These are phyloP conservation scores for Elsinoe fawcettii DNA, from an alignment of 2,329 filamentous ascomycete species.

Conservation along the genomic window DNA sequence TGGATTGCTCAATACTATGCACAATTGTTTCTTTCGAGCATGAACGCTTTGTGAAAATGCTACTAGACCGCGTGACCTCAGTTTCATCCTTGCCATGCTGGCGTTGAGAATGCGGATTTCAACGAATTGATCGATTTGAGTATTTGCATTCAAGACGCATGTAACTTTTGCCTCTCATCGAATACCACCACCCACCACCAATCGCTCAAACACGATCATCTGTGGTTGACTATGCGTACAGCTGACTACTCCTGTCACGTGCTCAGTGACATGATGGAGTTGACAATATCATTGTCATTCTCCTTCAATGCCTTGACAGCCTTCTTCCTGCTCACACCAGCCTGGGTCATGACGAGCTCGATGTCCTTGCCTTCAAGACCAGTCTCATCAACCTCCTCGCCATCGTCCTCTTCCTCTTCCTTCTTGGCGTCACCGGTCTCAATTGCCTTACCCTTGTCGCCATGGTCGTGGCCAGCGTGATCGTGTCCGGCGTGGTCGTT, in stretches of 20 bases:
- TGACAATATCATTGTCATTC: slow-evolving; percentile 99
- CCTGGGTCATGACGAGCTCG: slow-evolving; percentile 97
- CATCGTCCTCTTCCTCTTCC: slow-evolving; percentile 77
- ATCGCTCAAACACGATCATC: background rate
- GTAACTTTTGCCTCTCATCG: background rate
- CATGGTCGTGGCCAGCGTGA: slow-evolving; percentile 65
- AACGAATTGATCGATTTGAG: background rate
- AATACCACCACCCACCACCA: background rate
- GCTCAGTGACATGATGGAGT: slow-evolving; percentile 95
- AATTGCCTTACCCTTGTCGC: slow-evolving; percentile 65
- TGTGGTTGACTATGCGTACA: background rate
- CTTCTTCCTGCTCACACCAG: slow-evolving; percentile 94
- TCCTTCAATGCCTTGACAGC: slow-evolving; percentile 97
- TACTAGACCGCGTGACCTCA: too few relatives aligned
- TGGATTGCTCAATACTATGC: background rate
- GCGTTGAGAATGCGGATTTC: too few relatives aligned
- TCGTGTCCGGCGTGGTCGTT: slow-evolving; percentile 61
- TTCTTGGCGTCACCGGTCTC: slow-evolving; percentile 55
- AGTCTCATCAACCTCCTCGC: slow-evolving; percentile 88
- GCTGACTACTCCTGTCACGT: slow-evolving; percentile 33
- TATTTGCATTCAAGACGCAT: slow-evolving; percentile 6
- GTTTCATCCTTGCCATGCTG: too few relatives aligned
- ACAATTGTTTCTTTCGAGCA: too few relatives aligned
- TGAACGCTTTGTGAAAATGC: too few relatives aligned
- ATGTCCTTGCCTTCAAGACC: slow-evolving; percentile 99